These are phyloP conservation scores for Catunica adiposa DNA, from an alignment of 2,329 filamentous ascomycete species.

Conservation along the genomic window DNA sequence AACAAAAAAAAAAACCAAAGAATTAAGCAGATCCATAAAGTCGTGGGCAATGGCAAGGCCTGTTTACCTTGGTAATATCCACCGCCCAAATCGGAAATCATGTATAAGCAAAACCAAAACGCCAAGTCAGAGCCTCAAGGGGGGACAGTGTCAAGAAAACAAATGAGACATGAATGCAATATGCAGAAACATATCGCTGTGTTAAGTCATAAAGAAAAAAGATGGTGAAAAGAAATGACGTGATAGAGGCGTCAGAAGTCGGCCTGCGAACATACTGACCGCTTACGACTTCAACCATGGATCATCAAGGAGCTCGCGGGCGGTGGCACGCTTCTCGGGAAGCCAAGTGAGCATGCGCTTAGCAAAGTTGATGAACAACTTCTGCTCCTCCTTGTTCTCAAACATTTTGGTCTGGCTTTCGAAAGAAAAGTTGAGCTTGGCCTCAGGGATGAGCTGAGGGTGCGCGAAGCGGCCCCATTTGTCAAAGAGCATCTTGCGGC, in stretches of 20 bases:
- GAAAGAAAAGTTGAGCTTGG: conserved; percentile 7
- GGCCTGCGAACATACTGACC: no score
- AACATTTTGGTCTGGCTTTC: conserved; percentile 12
- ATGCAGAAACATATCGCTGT: background rate
- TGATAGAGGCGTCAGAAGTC: no score
- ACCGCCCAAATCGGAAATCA: background rate
- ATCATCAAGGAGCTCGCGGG: conserved; percentile 20
- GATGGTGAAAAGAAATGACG: background rate
- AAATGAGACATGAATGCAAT: background rate
- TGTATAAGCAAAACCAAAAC: background rate
- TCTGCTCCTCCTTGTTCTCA: conserved; percentile 15
- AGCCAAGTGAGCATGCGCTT: conserved; percentile 20
- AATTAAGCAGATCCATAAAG: background rate
- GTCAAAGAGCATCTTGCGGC: conserved; percentile 12
- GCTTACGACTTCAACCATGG: conserved; percentile 18
- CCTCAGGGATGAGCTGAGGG: conserved; percentile 11
- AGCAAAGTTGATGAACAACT: conserved; percentile 19
- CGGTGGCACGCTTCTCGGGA: conserved; percentile 19
- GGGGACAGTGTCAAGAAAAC: background rate
- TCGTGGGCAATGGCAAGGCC: background rate
- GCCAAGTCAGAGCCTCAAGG: background rate
- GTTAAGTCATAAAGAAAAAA: background rate
- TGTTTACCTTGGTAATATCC: background rate
- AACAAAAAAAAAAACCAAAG: conserved; percentile 6
- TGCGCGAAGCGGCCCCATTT: conserved; percentile 9